A percentile compares a stretch with the other conserved stretches of the same genome.
phyloP scores from a whole-genome alignment of 805 yeast species.

The Kuraishia hungarica region DNA sequence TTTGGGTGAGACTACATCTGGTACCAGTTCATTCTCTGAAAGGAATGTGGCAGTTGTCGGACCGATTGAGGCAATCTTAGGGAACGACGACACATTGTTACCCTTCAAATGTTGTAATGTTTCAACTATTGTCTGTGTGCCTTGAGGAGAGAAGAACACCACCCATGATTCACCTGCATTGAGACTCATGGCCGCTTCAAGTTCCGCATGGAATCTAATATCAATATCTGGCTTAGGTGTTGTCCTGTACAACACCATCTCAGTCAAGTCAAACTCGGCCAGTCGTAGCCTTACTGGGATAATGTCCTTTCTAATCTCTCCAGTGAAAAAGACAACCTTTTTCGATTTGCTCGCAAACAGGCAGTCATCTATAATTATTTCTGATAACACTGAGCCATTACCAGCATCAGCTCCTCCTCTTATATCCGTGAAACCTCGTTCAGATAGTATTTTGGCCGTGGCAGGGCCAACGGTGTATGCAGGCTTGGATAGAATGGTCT shows the following conservation, averaged over 20 bases:
- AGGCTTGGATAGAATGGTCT: constrained; percentile 33
- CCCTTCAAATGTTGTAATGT: constrained; percentile 22
- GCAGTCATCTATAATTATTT: constrained; percentile 39
- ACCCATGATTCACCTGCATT: constrained; percentile 44
- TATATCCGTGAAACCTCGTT: constrained; percentile 59
- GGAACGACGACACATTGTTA: constrained; percentile 5
- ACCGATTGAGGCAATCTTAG: constrained; percentile 75
- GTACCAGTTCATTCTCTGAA: constrained; percentile 37
- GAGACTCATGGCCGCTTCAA: constrained; percentile 5
- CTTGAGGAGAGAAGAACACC: constrained; percentile 88
- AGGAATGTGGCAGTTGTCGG: constrained; percentile 80
- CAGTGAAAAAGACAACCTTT: constrained; percentile 67
- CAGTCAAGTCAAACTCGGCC: constrained; percentile 38
- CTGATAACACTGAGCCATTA: constrained; percentile 65
- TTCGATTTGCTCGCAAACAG: constrained; percentile 14
- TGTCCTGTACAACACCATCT: constrained; percentile 66
- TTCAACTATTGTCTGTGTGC: constrained; percentile 56
- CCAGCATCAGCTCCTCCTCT: constrained; percentile 76
- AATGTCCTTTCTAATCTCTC: constrained; percentile 74
- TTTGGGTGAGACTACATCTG: constrained; percentile 56
- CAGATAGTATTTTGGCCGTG: constrained; percentile 49
- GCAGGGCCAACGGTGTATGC: constrained; percentile 92
- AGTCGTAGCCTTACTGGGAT: constrained; percentile 53
- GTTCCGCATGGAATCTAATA: constrained; percentile 21
- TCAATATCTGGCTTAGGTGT: constrained; percentile 37